phyloP scores from a whole-genome alignment of 345 rosid species.

The Draba incana region DNA sequence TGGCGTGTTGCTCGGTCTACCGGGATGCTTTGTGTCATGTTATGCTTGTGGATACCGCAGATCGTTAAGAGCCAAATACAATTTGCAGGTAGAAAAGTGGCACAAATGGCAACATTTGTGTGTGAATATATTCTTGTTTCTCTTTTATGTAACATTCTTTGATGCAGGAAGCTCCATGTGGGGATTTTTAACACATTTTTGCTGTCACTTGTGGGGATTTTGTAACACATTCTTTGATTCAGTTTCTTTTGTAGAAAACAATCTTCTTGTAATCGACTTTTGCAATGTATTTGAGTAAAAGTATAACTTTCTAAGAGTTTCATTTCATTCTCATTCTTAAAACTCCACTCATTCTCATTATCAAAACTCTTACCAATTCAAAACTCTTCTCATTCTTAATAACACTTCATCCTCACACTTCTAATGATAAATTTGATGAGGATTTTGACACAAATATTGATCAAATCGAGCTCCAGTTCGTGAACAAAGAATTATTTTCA shows the following conservation, averaged over 20 bases:
- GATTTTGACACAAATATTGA: no score
- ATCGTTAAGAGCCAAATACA: constrained; percentile 66
- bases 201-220: constrained; percentile 76
- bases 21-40: constrained; percentile 29
- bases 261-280: constrained; percentile 10
- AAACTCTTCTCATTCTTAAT: no score
- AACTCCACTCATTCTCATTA: no score
- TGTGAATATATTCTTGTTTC: not conserved
- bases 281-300: constrained; percentile 21
- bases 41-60: constrained; percentile 87
- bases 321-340: no score
- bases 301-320: constrained; percentile 24
- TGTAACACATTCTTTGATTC: not conserved
- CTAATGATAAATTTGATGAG: no score
- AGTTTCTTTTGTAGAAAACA: not conserved
- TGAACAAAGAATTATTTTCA: no score
- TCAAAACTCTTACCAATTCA: no score
- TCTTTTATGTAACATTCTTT: constrained; percentile 7
- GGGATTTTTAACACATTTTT: constrained; percentile 80
- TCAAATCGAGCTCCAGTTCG: no score
- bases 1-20: no score
- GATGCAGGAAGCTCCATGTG: constrained; percentile 87
- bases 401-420: no score
- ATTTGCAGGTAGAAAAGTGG: constrained; percentile 60
- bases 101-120: no score